Base-by-base conservation (phyloP, 306 rosid genomes). In the Vigna mungo region DNA sequence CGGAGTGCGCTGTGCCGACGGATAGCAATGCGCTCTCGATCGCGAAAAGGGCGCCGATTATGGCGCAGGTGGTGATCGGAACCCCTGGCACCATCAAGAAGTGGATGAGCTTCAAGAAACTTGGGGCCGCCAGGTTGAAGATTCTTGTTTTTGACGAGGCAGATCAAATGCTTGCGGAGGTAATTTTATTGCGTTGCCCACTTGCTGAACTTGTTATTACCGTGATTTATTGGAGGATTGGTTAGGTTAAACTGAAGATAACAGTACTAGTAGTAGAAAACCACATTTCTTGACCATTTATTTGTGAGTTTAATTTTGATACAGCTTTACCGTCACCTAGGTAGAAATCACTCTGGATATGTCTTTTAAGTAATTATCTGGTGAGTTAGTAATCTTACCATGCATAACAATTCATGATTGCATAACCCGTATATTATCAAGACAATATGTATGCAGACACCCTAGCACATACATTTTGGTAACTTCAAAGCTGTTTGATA, bases 141-240 rank as follows among this genome's bases (percentile, higher is more conserved):
- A 88, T 94, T 76, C 97, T 94, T 43, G 98, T 94, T 65, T 92
- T 94, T 10, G 97, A 94, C 15, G 98, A 94, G 83, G 98, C 98
- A 41, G 98, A 94, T 88, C 97, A 92, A 78, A 79, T 79, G 78
- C 83, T 79, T 51, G 78, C 72, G 7, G 78, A 79, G 83, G 83
- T 78, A 39, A 39, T 64, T 32, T 20, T 30, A 16, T 41, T 59
- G 43, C 12, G 66, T 34, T 12, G 56, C 23, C 7, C 14, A 17
- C 15, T 68, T 68, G 17, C 16, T 77, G 20, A 23, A 11, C 25
- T 68, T 21, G 15, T 4, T 78, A 53, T 54, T 66, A 7, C 14
- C 16, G 12, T 44, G 16, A 4, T 47, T 68, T 7, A 16, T 76
- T 4, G 59, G 39, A 13, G 69, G 23, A 18, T 58, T 67, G 36